Evolutionary conservation across 2,329 filamentous ascomycete genomes (phyloP), one percentile per base, ranked within the genome.

Genomic region (Acephala macrosclerotiorum): DNA sequence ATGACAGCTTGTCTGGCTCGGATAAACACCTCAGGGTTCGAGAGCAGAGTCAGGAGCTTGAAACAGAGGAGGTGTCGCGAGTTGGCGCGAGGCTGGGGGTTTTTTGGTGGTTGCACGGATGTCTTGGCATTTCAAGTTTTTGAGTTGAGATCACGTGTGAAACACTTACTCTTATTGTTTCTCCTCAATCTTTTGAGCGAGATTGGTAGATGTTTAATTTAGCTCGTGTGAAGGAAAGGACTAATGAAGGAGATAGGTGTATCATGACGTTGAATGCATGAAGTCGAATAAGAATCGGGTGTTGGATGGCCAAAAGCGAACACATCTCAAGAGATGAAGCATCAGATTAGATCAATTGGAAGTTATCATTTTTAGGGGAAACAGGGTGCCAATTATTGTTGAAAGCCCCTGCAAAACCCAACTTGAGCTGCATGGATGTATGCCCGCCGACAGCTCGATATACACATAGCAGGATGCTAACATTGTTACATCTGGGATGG

Each of bases 31-130:
- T 38, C 29, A 29, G 25, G 25, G 40, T n/a, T 42, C n/a, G 40
- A 42, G 40, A 42, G 45, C 45, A 49, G 11, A 49, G n/a, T 25
- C 2, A 33, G 33, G 59, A 29, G 58, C n/a, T 53, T 61, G 59
- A 61, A 61, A 61, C 59, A 55, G 47, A 55, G 35, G 59, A 45
- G 59, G 59, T 61, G 59, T 61, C 45, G 58, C 58, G 58, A 35
- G 36, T 33, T 49, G 11, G 58, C 42, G 58, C 26, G 51, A 55
- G 51, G 51, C 14, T 36, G 51, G 33, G 51, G 14, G 14, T 33
- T 11, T 49, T 7, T 7, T 25, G n/a, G n/a, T 49, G 51, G 20
- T n/a, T 11, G 51, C 51, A 55, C 51, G 11, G 33, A 36, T 29
- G 49, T 14, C 26, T 33, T 55, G 51, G 51, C 51, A 12, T 25